Conservation (phyloP, 805 yeast genomes). For the Wickerhamiella cacticola region DNA sequence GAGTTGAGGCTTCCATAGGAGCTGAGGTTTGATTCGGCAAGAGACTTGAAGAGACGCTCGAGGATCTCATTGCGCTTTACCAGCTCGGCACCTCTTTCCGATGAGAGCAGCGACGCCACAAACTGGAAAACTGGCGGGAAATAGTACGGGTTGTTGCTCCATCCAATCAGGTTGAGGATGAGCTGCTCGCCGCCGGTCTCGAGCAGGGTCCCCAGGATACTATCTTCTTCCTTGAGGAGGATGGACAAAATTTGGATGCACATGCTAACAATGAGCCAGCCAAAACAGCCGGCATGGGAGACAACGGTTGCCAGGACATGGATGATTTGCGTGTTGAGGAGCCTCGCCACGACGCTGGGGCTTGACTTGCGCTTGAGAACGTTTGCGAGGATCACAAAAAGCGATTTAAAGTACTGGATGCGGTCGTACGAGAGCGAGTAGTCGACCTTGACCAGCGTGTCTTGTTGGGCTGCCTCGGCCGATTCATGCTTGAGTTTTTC, state of each 20-base stretch:
- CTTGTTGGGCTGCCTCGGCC: not conserved
- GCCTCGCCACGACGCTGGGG: slow-evolving; percentile 7
- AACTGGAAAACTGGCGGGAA: slow-evolving; percentile 12
- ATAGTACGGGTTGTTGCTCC: slow-evolving; percentile 1
- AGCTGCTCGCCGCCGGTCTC: not conserved
- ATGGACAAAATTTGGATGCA: slow-evolving; percentile 10
- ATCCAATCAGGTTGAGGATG: not conserved
- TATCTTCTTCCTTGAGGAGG: slow-evolving; percentile 8
- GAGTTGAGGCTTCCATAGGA: slow-evolving; percentile 10
- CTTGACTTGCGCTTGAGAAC: slow-evolving; percentile 12
- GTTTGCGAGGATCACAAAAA: slow-evolving; percentile 10
- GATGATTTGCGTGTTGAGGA: slow-evolving; percentile 13
- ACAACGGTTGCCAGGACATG: slow-evolving; percentile 4
- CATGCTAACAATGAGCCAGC: slow-evolving; percentile 12
- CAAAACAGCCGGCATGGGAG: not conserved
- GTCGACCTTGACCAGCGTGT: slow-evolving; percentile 11
- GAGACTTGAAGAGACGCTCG: not conserved
- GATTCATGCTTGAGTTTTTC: no score
- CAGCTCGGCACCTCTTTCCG: slow-evolving; percentile 3
- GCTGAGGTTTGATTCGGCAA: not conserved
- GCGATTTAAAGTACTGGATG: slow-evolving; percentile 12
- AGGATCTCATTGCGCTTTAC: slow-evolving; percentile 1
- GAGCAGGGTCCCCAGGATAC: not conserved
- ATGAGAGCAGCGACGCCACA: not conserved
- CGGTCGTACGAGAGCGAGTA: slow-evolving; percentile 9